Evolutionary conservation across 495 filamentous ascomycete species (phyloP).

Genomic region (Trichoderma reesei): DNA sequence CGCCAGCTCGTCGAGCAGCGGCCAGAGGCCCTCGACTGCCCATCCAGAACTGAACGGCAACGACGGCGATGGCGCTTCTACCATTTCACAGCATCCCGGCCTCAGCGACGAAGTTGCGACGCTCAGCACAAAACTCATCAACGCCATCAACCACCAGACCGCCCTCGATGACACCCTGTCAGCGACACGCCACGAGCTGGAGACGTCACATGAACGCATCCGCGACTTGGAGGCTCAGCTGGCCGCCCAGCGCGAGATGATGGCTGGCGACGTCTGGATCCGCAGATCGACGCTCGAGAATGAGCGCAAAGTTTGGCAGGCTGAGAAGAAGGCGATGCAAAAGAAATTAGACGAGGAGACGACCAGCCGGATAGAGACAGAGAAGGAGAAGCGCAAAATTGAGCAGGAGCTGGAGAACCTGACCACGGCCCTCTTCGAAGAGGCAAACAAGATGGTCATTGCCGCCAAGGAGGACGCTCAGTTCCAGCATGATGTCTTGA

Average conservation of each 20-base stretch:
- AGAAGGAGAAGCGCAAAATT: conserved; percentile 59
- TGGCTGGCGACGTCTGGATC: conserved; percentile 64
- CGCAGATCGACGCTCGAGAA: conserved; percentile 38
- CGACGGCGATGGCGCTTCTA: conserved; percentile 16
- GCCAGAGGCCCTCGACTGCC: background rate
- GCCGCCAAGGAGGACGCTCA: conserved; percentile 35
- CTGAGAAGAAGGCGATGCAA: conserved; percentile 31
- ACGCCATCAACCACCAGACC: conserved; percentile 95
- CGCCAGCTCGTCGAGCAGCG: conserved; percentile 23
- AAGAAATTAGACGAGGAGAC: conserved; percentile 52
- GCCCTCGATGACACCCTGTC: conserved; percentile 81
- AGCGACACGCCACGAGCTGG: conserved; percentile 72
- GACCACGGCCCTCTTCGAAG: conserved; percentile 85
- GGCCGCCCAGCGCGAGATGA: conserved; percentile 40
- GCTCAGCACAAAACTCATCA: conserved; percentile 89
- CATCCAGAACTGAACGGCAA: background rate
- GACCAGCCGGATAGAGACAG: conserved; percentile 54
- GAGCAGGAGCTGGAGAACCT: conserved; percentile 77
- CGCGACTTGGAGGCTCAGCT: conserved; percentile 52
- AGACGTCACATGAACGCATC: conserved; percentile 58
- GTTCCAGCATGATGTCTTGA: conserved; percentile 25
- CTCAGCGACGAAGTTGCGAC: conserved; percentile 81
- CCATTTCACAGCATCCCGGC: conserved; percentile 53
- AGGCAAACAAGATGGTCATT: conserved; percentile 96
- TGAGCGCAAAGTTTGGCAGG: conserved; percentile 31